phyloP scores from a whole-genome alignment of 2,329 filamentous ascomycete species.

The Ascochyta fabae region DNA sequence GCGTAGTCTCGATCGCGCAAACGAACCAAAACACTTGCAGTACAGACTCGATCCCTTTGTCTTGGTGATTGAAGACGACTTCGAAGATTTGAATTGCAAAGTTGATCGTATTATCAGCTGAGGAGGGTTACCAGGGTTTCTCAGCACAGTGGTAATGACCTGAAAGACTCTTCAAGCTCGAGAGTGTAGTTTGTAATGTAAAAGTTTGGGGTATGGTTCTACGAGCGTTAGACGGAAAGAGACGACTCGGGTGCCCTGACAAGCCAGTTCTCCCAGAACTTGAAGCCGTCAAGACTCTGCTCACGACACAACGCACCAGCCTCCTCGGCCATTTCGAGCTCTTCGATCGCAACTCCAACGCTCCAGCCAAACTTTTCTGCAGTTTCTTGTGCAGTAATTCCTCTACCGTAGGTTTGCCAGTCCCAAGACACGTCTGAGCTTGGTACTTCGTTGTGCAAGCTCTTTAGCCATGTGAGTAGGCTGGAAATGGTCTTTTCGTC shows the following conservation, averaged over 20 bases:
- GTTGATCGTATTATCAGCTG: too few species aligned
- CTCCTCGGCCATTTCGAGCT: slow-evolving; percentile 97
- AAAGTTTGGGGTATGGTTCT: neutral
- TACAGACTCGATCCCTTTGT: too few species aligned
- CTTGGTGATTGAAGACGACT: too few species aligned
- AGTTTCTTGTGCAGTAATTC: slow-evolving; percentile 86
- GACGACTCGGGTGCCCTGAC: slow-evolving; percentile 21
- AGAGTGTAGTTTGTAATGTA: neutral
- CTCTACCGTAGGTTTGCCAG: slow-evolving; percentile 77
- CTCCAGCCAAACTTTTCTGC: slow-evolving; percentile 96
- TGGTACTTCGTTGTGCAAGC: slow-evolving; percentile 71
- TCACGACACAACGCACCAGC: slow-evolving; percentile 86
- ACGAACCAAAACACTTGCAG: too few species aligned
- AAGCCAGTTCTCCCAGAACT: slow-evolving; percentile 85
- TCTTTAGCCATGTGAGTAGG: slow-evolving; percentile 77
- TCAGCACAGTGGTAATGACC: too few species aligned
- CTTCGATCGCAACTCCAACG: slow-evolving; percentile 91
- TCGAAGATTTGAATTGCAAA: too few species aligned
- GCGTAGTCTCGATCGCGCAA: too few species aligned
- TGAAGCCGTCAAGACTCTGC: slow-evolving; percentile 86
- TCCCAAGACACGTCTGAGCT: slow-evolving; percentile 74
- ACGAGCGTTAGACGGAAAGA: neutral
- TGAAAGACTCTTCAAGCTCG: too few species aligned
- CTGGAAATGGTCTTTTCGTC: slow-evolving; percentile 87
- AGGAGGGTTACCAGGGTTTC: too few species aligned